Base-by-base conservation (phyloP, 768 basidiomycete species). In the Lentinula detonsa region DNA sequence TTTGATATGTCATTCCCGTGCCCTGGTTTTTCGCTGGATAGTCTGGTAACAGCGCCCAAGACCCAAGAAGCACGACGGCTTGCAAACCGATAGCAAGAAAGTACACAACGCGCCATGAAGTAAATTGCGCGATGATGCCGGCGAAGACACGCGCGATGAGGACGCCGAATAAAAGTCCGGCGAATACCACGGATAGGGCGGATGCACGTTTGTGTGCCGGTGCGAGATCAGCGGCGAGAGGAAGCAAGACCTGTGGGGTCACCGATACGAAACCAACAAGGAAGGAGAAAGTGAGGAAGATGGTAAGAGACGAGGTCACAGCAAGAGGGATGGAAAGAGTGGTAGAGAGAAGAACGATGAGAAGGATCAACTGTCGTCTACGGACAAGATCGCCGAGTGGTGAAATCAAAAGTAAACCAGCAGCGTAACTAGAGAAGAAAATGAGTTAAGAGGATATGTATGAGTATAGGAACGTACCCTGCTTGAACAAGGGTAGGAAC, bases 351-450 rank as follows among this genome's bases (percentile, higher is more conserved):
- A 80, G 64, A 45, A 88, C 74, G 16, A 92, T 72, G 11, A 77
- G 60, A 23, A 95, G 76, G 34, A 90, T 78, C 0, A 96, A 77
- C 48, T 85, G 86, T 13, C 93, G 79, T 35, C 93, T 76, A 23
- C 88, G 87, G 33, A 93, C 80, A 21, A 95, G 81, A 70, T 96
- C 93, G 5, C 94, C 93, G 0, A 93, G 76, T 1, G 94, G 93
- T 0, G 89, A 83, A 56, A 95, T 84, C 42, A 94, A 71, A 3
- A 95, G 70, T 5, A 93, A 78, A 1, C 91, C 91, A 11, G 75
- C 75, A 3, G 87, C 89, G 69, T 91, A 93, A 49, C 90, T 87
- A 63, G 11, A 23, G 10, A 33, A 7, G 15, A 60, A 15, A 15
- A 28, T 18, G 21, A 46, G 5, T 37, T 50, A 56, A 34, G 59